Conservation (phyloP, 768 basidiomycete genomes). For the Mycena leptocephala region DNA sequence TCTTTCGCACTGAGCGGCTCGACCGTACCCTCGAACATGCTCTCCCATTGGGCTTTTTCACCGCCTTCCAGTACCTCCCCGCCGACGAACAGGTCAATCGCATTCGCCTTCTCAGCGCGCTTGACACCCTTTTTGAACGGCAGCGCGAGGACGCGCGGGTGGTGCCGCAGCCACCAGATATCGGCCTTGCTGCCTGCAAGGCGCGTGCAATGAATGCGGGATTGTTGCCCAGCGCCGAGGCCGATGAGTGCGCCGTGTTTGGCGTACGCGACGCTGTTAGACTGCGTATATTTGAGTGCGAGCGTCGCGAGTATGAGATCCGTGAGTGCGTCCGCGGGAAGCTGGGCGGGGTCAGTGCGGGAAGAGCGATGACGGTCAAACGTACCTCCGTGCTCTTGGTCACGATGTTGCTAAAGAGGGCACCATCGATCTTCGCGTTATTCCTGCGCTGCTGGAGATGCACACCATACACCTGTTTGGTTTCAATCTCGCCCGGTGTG, state of each 20-base stretch:
- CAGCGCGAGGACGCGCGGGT: conserved; percentile 91
- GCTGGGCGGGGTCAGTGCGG: conserved; percentile 59
- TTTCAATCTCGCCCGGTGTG: conserved; percentile 86
- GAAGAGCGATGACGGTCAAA: background rate
- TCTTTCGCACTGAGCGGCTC: conserved; percentile 78
- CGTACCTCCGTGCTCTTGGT: conserved; percentile 89
- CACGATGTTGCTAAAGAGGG: conserved; percentile 91
- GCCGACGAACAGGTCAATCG: conserved; percentile 96
- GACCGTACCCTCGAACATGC: conserved; percentile 84
- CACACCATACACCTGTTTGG: conserved; percentile 96
- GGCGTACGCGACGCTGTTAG: conserved; percentile 98
- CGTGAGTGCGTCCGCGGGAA: conserved; percentile 83
- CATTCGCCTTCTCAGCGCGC: conserved; percentile 98
- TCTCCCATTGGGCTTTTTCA: conserved; percentile 94
- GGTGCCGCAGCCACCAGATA: conserved; percentile 99
- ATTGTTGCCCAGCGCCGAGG: conserved; percentile 98
- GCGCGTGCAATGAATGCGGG: conserved; percentile 98
- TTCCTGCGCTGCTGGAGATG: conserved; percentile 93
- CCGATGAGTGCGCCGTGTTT: conserved; percentile 94
- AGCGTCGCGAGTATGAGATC: conserved; percentile 97
- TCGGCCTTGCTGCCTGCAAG: conserved; percentile 99
- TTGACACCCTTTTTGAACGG: conserved; percentile 99
- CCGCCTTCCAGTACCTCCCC: conserved; percentile 91
- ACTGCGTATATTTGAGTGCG: conserved; percentile 98
- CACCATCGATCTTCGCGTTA: conserved; percentile 86